Base-by-base conservation (phyloP, 495 filamentous ascomycete species). In the Neurospora sublineolata region DNA sequence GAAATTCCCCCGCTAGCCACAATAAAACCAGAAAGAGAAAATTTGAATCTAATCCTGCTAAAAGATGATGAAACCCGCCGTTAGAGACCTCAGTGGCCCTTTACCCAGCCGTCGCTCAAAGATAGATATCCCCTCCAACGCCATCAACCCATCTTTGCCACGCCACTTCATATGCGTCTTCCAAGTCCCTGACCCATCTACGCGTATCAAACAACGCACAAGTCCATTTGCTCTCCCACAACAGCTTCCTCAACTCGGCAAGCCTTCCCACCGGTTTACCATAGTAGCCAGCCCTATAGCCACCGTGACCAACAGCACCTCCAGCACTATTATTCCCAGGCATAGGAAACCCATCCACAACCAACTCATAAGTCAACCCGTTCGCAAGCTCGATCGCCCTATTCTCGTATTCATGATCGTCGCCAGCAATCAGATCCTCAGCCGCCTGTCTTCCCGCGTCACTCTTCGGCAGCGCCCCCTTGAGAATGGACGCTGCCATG, bases 401-500 rank as follows among this genome's bases (percentile, higher is more conserved):
- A 41, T 87, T 85, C 82, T 97, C 94, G 73, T 98, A 99, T 71
- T 88, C 80, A 33, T 89, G 86, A 68, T 97, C 93, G 68, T 94
- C 90, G 14, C 79, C 80, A 4, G 91, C 93, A 72, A 97, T 92
- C 58, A 99, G 85, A 67, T 95, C 93, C 68, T 82, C 77, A 6
- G 89, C 89, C 0, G 92, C 93, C 46, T 80, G 81, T n/a, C 81
- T 83, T 12, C 94, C 94, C 20, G 88, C 87, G 10, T 82, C 83
- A 4, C 81, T 82, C 73, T 88, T 89, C 0, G 96, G 94, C 9
- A 98, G 83, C 3, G 95, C 95, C 44, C 95, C 96, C 72, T 87
- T 91, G 14, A 99, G 84, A 74, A 99, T 98, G 16, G 92, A 94
- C 42, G 94, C 94, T 27, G 95, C 95, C 92, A 99, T 98, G 68